These are phyloP conservation scores for Wolfiporia cocos DNA, from an alignment of 1,284 basidiomycete genomes.

Conservation along the genomic window DNA sequence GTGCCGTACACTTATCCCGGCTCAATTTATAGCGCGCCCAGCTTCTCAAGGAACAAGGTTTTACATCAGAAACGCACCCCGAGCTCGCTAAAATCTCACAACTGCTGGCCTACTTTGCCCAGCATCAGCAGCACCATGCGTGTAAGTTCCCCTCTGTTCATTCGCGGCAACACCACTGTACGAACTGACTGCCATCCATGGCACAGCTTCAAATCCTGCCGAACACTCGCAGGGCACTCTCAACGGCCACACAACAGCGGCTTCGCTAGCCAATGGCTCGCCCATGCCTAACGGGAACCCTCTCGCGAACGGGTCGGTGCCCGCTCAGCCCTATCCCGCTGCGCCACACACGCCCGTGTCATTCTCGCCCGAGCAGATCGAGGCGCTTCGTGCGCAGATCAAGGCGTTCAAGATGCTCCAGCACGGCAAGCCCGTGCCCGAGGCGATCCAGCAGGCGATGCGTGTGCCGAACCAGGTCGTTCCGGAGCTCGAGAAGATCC, in stretches of 20 bases:
- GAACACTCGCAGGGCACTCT: slow-evolving; percentile 15
- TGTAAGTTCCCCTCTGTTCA: slow-evolving; percentile 10
- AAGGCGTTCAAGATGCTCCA: slow-evolving; percentile 84
- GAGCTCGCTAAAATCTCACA: slow-evolving; percentile 29
- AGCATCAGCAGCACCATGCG: slow-evolving; percentile 16
- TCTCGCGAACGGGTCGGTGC: slow-evolving; percentile 24
- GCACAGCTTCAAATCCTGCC: background rate
- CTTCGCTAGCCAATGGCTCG: slow-evolving; percentile 22
- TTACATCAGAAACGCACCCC: slow-evolving; percentile 28
- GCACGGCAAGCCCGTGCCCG: slow-evolving; percentile 77
- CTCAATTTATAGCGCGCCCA: slow-evolving; percentile 27
- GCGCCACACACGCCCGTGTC: slow-evolving; percentile 59
- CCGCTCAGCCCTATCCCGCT: slow-evolving; percentile 25
- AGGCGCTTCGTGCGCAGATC: slow-evolving; percentile 83
- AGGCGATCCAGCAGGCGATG: slow-evolving; percentile 76
- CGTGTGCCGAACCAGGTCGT: slow-evolving; percentile 53
- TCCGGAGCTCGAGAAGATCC: slow-evolving; percentile 57
- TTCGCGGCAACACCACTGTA: no score
- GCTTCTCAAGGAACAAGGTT: slow-evolving; percentile 24
- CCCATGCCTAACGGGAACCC: slow-evolving; percentile 19
- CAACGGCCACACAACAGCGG: slow-evolving; percentile 16
- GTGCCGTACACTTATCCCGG: background rate
- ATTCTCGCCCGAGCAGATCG: slow-evolving; percentile 82
- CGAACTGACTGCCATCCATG: slow-evolving; percentile 14
- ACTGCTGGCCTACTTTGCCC: slow-evolving; percentile 24